A percentile compares a stretch with the other conserved stretches of the same genome.
Evolutionary conservation across 2,329 filamentous ascomycete species (phyloP).

Genomic region (Chrysoporthe puriensis): DNA sequence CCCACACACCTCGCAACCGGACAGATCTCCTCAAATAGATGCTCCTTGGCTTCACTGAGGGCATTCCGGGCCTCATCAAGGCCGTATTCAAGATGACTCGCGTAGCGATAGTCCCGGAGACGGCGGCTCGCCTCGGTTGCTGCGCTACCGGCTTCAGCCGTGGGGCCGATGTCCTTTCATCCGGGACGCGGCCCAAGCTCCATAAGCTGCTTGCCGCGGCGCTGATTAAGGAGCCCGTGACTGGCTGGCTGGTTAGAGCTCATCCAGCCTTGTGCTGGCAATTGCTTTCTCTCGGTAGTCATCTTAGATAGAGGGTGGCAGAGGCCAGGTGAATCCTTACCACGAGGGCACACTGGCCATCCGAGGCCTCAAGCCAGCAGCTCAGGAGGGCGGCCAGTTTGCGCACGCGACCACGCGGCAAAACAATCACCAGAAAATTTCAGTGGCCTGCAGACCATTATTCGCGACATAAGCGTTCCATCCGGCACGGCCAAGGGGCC

Average conservation of each 20-base stretch:
- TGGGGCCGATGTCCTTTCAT: conserved; percentile 24
- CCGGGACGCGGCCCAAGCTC: conserved; percentile 19
- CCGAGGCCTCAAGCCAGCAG: no score
- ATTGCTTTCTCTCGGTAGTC: not conserved
- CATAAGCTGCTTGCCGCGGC: conserved; percentile 7
- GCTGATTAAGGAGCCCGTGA: conserved; percentile 24
- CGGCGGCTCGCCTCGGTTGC: conserved; percentile 15
- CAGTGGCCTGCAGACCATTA: conserved; percentile 24
- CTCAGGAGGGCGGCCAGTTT: not conserved
- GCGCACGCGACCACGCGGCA: conserved; percentile 21
- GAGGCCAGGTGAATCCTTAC: not conserved
- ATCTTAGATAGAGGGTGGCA: no score
- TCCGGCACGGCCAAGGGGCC: not conserved
- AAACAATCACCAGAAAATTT: conserved; percentile 23
- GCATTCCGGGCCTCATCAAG: not conserved
- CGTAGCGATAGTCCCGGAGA: conserved; percentile 5
- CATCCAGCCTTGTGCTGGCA: conserved; percentile 17
- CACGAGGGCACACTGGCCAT: not conserved
- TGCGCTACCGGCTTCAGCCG: conserved; percentile 14
- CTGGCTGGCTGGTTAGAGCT: conserved; percentile 14
- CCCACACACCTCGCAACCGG: not conserved
- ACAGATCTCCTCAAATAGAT: not conserved
- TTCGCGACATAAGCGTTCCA: conserved; percentile 11
- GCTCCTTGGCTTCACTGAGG: not conserved
- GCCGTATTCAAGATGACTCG: not conserved